A percentile compares a stretch with the other conserved stretches of the same genome.
These are phyloP conservation scores for Trypethelium eluteriae DNA, from an alignment of 495 filamentous ascomycete genomes.

Conservation along the genomic window DNA sequence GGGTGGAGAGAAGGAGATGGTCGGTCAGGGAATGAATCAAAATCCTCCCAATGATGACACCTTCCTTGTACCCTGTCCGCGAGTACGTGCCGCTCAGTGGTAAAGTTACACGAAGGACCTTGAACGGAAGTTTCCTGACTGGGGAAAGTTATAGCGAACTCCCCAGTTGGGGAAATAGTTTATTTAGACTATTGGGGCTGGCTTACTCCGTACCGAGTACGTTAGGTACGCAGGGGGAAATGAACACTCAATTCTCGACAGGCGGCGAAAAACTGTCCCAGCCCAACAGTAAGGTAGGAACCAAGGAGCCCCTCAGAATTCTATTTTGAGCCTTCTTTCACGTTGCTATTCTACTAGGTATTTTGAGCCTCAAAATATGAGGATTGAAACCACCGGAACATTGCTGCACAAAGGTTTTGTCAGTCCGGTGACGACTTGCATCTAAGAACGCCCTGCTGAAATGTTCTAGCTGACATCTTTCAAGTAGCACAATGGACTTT, in stretches of 20 bases:
- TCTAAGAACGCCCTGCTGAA: neutral
- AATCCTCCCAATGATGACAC: neutral
- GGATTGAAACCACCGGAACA: no score
- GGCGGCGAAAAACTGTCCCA: neutral
- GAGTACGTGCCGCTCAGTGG: neutral
- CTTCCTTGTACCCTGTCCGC: slow-evolving; percentile 3
- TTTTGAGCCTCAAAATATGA: no score
- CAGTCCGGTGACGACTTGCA: neutral
- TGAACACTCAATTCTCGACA: neutral
- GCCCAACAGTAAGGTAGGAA: neutral
- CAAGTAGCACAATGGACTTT: neutral
- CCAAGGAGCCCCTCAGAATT: neutral
- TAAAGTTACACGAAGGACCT: neutral
- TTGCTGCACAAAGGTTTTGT: no score
- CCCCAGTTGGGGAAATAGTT: neutral
- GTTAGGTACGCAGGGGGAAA: neutral
- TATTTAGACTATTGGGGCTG: neutral
- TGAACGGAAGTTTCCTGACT: neutral
- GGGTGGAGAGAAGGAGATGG: no score
- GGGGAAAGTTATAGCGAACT: neutral
- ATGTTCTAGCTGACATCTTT: neutral
- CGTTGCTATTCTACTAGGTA: no score
- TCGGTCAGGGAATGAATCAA: no score
- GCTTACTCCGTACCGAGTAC: no score
- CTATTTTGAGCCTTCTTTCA: neutral